A percentile compares a stretch with the other conserved stretches of the same genome.
phyloP scores from a whole-genome alignment of 163 green algal genomes.

The Coccomyxa subellipsoidea region DNA sequence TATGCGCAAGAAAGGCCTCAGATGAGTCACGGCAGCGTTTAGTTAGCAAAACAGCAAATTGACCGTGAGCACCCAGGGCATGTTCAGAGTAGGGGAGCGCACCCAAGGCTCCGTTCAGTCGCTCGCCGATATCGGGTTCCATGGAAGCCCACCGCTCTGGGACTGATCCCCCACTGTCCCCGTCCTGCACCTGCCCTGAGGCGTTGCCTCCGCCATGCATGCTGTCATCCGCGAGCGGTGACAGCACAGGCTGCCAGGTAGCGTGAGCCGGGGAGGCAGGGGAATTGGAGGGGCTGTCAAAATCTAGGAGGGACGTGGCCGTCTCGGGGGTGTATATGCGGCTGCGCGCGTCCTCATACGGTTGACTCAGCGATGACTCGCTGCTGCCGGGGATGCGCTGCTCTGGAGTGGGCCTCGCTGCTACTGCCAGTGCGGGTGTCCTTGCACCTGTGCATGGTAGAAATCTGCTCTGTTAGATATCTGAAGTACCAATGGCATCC shows the following conservation, averaged over 20 bases:
- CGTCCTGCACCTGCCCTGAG: background rate
- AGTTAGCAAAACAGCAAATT: too few relatives aligned
- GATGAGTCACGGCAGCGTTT: too few relatives aligned
- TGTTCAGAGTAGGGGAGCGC: too few relatives aligned
- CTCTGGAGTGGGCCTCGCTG: background rate
- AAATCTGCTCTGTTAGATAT: too few relatives aligned
- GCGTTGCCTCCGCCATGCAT: background rate
- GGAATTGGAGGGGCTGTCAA: background rate
- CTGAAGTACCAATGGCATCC: too few relatives aligned
- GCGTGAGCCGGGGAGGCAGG: background rate
- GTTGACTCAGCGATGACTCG: background rate
- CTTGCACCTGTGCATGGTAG: too few relatives aligned
- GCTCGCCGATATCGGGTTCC: too few relatives aligned
- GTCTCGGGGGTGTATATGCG: background rate
- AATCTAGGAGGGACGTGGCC: background rate
- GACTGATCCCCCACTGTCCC: background rate
- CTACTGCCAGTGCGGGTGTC: background rate
- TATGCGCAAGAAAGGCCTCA: too few relatives aligned
- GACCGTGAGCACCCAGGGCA: too few relatives aligned
- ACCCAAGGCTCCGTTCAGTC: too few relatives aligned
- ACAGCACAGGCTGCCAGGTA: background rate
- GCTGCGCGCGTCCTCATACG: background rate
- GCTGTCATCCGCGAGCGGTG: background rate
- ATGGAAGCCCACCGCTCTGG: background rate
- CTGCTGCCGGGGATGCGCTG: conserved; percentile 2